phyloP scores from a whole-genome alignment of 2,329 filamentous ascomycete genomes.

The Fusarium sp. region DNA sequence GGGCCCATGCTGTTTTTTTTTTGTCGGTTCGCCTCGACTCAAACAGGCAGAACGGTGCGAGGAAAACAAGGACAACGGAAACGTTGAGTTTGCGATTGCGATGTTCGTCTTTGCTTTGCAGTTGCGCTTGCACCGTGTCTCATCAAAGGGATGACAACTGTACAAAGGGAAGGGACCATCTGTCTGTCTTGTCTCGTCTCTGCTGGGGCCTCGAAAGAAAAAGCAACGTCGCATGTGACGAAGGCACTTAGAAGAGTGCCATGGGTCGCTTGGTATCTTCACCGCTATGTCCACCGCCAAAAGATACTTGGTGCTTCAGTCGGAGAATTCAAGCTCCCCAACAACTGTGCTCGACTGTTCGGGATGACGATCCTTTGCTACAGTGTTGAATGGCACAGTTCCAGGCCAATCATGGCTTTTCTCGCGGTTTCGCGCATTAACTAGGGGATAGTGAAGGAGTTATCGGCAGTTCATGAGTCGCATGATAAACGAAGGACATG shows the following conservation, averaged over 20 bases:
- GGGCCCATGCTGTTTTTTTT: slow-evolving; percentile 8
- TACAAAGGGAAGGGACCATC: background rate
- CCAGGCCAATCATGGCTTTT: background rate
- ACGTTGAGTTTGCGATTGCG: slow-evolving; percentile 1
- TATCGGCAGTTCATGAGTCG: slow-evolving; percentile 1
- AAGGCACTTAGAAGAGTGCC: slow-evolving; percentile 10
- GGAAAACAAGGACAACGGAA: background rate
- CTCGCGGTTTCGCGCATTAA: background rate
- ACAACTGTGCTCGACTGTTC: slow-evolving; percentile 4
- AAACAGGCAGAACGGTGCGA: slow-evolving; percentile 26
- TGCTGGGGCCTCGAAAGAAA: slow-evolving; percentile 12
- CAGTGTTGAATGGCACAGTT: background rate
- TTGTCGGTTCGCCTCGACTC: slow-evolving; percentile 4
- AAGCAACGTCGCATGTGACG: slow-evolving; percentile 35
- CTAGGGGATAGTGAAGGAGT: background rate
- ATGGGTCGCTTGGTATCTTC: slow-evolving; percentile 31
- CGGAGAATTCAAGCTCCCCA: slow-evolving; percentile 9
- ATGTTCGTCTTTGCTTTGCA: background rate
- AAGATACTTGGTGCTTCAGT: slow-evolving; percentile 22
- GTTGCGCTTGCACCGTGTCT: slow-evolving; percentile 26
- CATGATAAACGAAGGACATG: background rate
- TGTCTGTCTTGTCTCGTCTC: background rate
- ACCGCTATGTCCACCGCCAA: slow-evolving; percentile 29
- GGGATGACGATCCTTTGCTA: slow-evolving; percentile 3
- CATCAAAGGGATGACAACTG: background rate